A percentile compares a stretch with the other conserved stretches of the same genome.
Evolutionary conservation across 1,139 yeast genomes (phyloP).

Genomic region (Lipomyces yarrowii): DNA sequence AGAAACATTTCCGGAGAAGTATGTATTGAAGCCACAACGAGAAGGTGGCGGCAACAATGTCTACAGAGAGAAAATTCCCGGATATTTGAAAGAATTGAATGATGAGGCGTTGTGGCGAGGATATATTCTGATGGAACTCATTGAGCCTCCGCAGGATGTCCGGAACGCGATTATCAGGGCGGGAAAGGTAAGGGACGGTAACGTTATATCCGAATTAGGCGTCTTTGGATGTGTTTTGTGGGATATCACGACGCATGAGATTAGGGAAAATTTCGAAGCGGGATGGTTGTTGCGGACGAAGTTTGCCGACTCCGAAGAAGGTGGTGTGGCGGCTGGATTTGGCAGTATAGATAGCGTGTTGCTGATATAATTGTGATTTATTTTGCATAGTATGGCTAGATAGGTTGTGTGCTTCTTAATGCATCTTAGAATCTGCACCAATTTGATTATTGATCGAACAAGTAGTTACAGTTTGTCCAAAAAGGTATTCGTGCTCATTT

Average conservation of each 20-base stretch:
- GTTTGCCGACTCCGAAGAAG: conserved; percentile 84
- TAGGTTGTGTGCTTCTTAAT: neutral
- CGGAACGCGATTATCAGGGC: conserved; percentile 72
- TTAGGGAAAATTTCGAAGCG: conserved; percentile 64
- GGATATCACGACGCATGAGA: conserved; percentile 55
- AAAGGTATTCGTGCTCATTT: neutral
- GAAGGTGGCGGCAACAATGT: conserved; percentile 96
- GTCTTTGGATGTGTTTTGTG: conserved; percentile 82
- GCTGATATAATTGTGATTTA: conserved; percentile 34
- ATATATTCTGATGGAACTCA: conserved; percentile 90
- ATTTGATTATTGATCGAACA: neutral
- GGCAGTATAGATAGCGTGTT: conserved; percentile 87
- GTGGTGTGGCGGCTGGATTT: conserved; percentile 98
- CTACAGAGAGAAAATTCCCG: conserved; percentile 81
- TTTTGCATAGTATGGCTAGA: neutral
- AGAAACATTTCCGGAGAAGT: conserved; percentile 63
- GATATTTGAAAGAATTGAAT: conserved; percentile 61
- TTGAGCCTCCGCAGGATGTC: conserved; percentile 66
- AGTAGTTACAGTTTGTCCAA: neutral
- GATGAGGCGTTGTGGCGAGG: conserved; percentile 77
- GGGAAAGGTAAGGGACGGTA: conserved; percentile 62
- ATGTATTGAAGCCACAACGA: conserved; percentile 92
- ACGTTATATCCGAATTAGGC: conserved; percentile 86
- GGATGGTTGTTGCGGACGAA: conserved; percentile 91
- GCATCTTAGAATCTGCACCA: neutral